These are phyloP conservation scores for Cryptosporidium viatorum DNA, from an alignment of 169 alveolate genomes.

Conservation along the genomic window DNA sequence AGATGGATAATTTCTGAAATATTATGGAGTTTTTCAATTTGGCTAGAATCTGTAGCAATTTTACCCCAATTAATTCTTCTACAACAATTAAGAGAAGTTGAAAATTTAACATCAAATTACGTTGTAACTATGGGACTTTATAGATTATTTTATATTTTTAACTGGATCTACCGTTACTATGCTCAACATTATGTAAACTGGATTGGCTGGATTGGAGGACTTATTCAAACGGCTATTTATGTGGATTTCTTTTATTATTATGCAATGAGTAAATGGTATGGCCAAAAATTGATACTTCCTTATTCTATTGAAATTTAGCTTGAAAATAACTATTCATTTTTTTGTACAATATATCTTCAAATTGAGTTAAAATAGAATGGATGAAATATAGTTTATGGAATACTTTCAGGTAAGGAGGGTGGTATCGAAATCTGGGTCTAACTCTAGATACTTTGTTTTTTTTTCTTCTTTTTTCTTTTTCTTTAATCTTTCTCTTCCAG, in stretches of 20 bases:
- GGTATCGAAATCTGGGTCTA: neutral
- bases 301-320: conserved; percentile 74
- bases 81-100: conserved; percentile 93
- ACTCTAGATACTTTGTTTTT: neutral
- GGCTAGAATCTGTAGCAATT: conserved; percentile 97
- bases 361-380: neutral
- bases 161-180: conserved; percentile 93
- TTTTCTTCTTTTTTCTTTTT: no score
- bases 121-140: conserved; percentile 93
- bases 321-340: neutral
- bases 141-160: conserved; percentile 92
- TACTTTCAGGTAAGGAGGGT: neutral
- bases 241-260: conserved; percentile 95
- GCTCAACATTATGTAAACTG: conserved; percentile 85
- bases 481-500: neutral
- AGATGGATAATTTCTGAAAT: conserved; percentile 84
- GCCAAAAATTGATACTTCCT: conserved; percentile 87
- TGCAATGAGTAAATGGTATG: conserved; percentile 91
- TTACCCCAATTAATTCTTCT: conserved; percentile 94
- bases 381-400: neutral
- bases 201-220: conserved; percentile 93
- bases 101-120: conserved; percentile 94
- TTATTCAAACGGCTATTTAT: conserved; percentile 93
- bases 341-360: neutral
- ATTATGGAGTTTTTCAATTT: conserved; percentile 94